Percentiles rank a stretch among this genome's conserved stretches.
phyloP scores from a whole-genome alignment of 768 basidiomycete species.

The Pisolithus tinctorius region DNA sequence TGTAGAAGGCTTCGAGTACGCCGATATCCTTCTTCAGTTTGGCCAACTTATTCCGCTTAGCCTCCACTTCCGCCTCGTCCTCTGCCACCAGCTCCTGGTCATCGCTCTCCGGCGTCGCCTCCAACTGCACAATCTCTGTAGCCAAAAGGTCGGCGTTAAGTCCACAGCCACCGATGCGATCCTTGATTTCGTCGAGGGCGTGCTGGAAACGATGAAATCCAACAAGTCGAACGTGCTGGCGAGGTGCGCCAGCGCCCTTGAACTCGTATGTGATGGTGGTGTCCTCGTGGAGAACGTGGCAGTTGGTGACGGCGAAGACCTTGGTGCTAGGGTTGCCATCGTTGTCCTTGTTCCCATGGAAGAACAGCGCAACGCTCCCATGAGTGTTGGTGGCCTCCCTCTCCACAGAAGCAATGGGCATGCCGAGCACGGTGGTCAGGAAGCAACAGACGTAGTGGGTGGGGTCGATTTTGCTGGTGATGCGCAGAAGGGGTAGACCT shows the following conservation, averaged over 20 bases:
- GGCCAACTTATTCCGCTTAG: constrained; percentile 10
- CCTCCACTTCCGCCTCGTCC: constrained; percentile 2
- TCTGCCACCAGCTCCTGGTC: constrained; percentile 14
- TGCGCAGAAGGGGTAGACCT: constrained; percentile 10
- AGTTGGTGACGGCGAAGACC: constrained; percentile 22
- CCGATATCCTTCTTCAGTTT: constrained; percentile 14
- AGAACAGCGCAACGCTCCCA: constrained; percentile 26
- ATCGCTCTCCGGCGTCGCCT: constrained; percentile 18
- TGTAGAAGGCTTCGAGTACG: constrained; percentile 18
- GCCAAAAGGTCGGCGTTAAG: constrained; percentile 11
- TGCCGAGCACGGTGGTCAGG: constrained; percentile 23
- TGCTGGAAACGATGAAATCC: constrained; percentile 17
- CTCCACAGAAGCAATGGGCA: constrained; percentile 17
- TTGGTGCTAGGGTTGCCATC: constrained; percentile 17
- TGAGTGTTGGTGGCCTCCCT: constrained; percentile 15
- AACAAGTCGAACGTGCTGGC: constrained; percentile 11
- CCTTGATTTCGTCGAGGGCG: constrained; percentile 20
- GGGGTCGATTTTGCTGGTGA: constrained; percentile 7
- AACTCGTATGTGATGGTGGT: constrained; percentile 22
- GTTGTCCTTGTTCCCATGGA: constrained; percentile 23
- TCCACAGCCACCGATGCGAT: constrained; percentile 4
- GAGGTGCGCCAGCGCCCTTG: constrained; percentile 15
- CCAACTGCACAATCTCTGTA: constrained; percentile 16
- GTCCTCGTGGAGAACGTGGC: constrained; percentile 21
- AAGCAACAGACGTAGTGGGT: constrained; percentile 10